Percentiles rank a stretch among this genome's conserved stretches.
These are phyloP conservation scores for Eucalyptus regnans DNA, from an alignment of 345 rosid genomes.

Conservation along the genomic window DNA sequence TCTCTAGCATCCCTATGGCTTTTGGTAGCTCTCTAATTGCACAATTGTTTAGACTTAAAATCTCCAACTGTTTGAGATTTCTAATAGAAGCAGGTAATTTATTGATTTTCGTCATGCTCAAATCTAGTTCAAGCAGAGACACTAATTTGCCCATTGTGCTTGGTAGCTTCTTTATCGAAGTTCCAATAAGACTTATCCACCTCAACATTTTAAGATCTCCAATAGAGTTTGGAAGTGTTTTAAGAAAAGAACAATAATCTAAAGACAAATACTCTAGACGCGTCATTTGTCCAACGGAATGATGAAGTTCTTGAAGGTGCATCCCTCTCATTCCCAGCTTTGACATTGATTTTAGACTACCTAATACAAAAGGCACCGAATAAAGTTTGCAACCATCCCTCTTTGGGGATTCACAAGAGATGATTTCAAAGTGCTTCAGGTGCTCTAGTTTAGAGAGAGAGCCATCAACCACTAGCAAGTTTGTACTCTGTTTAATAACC, in stretches of 20 bases:
- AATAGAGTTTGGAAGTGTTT: not conserved
- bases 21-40: not conserved
- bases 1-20: not conserved
- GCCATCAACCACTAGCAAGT: not conserved
- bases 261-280: not conserved
- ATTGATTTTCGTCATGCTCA: no score
- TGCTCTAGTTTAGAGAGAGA: not conserved
- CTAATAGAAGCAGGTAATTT: not conserved
- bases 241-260: not conserved
- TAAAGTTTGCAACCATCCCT: not conserved
- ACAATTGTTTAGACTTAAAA: not conserved
- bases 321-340: not conserved
- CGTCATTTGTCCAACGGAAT: not conserved
- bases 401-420: fast-evolving
- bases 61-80: not conserved
- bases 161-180: not conserved
- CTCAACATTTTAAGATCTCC: not conserved
- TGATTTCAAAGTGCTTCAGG: not conserved
- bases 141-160: not conserved
- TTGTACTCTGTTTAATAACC: not conserved
- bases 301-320: not conserved
- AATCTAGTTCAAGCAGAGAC: not conserved
- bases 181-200: not conserved
- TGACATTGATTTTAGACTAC: not conserved
- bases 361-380: not conserved